These are phyloP conservation scores for Blechomonas ayalai DNA, from an alignment of 208 protist species.

Conservation along the genomic window DNA sequence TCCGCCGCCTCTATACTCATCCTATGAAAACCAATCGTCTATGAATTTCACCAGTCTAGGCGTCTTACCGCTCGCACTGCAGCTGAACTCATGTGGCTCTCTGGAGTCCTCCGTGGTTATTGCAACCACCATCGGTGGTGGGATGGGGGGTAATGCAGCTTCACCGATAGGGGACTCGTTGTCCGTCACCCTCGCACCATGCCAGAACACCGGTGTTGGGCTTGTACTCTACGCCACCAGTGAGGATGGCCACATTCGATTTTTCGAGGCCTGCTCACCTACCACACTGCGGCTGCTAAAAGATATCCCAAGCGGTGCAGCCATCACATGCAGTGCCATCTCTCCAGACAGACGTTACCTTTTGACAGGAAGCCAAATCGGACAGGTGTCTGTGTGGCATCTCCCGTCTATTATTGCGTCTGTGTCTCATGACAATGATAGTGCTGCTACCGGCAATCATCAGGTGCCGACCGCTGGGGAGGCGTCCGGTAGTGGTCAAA, in stretches of 20 bases:
- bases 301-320: conserved; percentile 61
- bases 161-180: conserved; percentile 4
- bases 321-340: conserved; percentile 74
- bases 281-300: conserved; percentile 49
- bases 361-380: conserved; percentile 79
- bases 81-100: conserved; percentile 2
- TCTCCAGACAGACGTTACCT: conserved; percentile 63
- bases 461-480: too few species aligned
- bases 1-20: conserved; percentile 42
- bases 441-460: too few species aligned
- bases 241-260: conserved; percentile 79
- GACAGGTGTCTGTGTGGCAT: conserved; percentile 76
- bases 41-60: conserved; percentile 84
- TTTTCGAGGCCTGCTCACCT: conserved; percentile 52
- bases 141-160: neutral
- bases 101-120: conserved; percentile 9
- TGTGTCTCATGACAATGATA: too few species aligned
- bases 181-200: conserved; percentile 18
- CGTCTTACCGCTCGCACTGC: conserved; percentile 28
- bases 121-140: conserved; percentile 7
- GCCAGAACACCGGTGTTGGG: conserved; percentile 21
- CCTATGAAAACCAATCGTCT: conserved; percentile 58
- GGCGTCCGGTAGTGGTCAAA: too few species aligned
- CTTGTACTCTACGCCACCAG: conserved; percentile 56
- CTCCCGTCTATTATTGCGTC: conserved; percentile 63